phyloP scores from a whole-genome alignment of 257 asterid genomes.

The Nicotiana paniculata region DNA sequence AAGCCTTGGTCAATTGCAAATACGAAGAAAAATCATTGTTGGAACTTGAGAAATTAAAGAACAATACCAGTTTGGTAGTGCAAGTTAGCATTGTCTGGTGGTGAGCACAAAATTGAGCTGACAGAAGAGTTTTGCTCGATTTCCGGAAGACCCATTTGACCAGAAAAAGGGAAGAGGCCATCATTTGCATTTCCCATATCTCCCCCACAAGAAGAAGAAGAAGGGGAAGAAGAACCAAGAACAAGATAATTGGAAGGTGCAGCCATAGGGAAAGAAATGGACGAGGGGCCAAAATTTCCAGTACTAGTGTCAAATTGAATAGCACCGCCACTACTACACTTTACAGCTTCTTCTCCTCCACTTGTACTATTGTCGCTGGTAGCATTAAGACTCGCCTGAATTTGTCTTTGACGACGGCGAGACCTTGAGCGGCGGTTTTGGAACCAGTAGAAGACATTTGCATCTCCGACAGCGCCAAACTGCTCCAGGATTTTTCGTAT shows the following conservation, averaged over 20 bases:
- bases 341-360: not conserved
- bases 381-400: not conserved
- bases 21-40: not conserved
- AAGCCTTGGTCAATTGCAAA: not conserved
- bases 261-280: not conserved
- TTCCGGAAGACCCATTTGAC: not conserved
- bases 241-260: not conserved
- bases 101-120: not conserved
- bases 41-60: not conserved
- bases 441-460: conserved; percentile 9
- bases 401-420: conserved; percentile 1
- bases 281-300: not conserved
- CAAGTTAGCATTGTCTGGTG: not conserved
- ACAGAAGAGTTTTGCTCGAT: not conserved
- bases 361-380: not conserved
- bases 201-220: not conserved
- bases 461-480: conserved; percentile 4
- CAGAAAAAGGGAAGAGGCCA: not conserved
- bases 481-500: not conserved
- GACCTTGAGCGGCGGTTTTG: conserved; percentile 9
- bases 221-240: not conserved
- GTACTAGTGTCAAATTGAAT: not conserved
- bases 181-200: not conserved
- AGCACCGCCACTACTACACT: not conserved
- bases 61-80: not conserved